Base-by-base conservation (phyloP, 345 rosid species). In the Geranium rotundifolium region DNA sequence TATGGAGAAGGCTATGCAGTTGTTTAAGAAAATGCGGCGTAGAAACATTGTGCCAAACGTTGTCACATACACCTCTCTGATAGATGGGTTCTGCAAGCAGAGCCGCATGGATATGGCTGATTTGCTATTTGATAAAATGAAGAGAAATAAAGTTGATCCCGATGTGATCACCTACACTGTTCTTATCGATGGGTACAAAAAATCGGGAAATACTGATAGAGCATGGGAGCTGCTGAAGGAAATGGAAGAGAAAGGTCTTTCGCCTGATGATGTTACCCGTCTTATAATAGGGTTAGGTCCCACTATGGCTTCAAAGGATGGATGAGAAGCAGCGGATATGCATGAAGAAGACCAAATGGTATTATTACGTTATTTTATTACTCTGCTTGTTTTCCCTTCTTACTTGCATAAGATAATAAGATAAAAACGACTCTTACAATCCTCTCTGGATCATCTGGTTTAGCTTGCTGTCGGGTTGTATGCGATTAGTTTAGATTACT, bases 1-100 rank as follows among this genome's bases (percentile, higher is more conserved):
- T 30, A 57, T 86, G 60, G 71, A 77, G 66, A 85, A 84, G 70
- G 97, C 88, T n/a, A 80, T 75, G 62, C 63, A 79, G 65, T 81
- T 85, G 55, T 78, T 85, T 65, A 16, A 39, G 30, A 75, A 77
- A 57, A 88, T 90, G 93, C 75, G 75, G 69, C 67, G 68, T 54
- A 75, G 68, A 70, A 77, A 81, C 67, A 57, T 85, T 67, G 70
- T 62, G 58, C 90, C 91, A 50, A 85, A 65, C 55, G 65, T 71
- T 61, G 58, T 77, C 37, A 85, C 90, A 23, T 90, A 84, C 71
- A 81, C 83, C 46, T 71, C 81, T 19, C 77, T 90, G 60, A 69
- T 90, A 68, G 67, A 76, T 61, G 92, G 95, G 65, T 85, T 80
- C 62, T 70, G 73, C 54, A 68, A 58, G 34, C 12, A 65, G 60